phyloP scores from a whole-genome alignment of 1,284 basidiomycete genomes.

The Bjerkandera adusta region DNA sequence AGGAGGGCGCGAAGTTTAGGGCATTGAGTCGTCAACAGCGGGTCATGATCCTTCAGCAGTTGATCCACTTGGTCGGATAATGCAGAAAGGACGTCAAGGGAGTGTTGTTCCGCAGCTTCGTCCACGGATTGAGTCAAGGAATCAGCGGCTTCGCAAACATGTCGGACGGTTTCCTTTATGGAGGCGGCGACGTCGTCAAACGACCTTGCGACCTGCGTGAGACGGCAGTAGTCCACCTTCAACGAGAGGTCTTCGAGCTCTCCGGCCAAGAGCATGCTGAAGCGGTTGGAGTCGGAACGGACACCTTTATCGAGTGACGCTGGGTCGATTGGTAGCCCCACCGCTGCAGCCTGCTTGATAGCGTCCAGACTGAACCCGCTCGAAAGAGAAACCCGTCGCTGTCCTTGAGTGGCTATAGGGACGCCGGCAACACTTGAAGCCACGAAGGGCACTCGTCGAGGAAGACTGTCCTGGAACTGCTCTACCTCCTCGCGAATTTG shows the following conservation, averaged over 20 bases:
- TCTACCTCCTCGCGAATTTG: conserved; percentile 41
- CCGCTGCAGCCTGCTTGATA: conserved; percentile 29
- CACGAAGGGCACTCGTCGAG: conserved; percentile 53
- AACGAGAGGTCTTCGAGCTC: conserved; percentile 48
- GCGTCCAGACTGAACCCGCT: conserved; percentile 33
- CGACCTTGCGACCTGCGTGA: conserved; percentile 51
- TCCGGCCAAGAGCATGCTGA: conserved; percentile 60
- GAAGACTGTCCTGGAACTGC: conserved; percentile 45
- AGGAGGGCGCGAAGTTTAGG: conserved; percentile 51
- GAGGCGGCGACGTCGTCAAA: conserved; percentile 45
- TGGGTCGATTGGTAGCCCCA: conserved; percentile 58
- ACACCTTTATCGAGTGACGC: conserved; percentile 62
- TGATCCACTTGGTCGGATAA: conserved; percentile 38
- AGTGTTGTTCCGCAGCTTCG: conserved; percentile 24
- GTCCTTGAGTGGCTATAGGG: conserved; percentile 16
- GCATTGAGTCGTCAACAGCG: conserved; percentile 45
- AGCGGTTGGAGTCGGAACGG: conserved; percentile 68
- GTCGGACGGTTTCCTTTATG: conserved; percentile 37
- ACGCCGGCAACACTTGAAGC: conserved; percentile 24
- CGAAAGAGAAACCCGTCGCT: conserved; percentile 34
- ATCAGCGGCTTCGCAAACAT: conserved; percentile 37
- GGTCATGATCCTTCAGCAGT: conserved; percentile 33
- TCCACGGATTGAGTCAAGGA: conserved; percentile 32
- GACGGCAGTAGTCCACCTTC: conserved; percentile 44
- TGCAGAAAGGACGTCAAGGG: conserved; percentile 31